Conservation (phyloP, 495 filamentous ascomycete genomes). For the Neurospora africana region DNA sequence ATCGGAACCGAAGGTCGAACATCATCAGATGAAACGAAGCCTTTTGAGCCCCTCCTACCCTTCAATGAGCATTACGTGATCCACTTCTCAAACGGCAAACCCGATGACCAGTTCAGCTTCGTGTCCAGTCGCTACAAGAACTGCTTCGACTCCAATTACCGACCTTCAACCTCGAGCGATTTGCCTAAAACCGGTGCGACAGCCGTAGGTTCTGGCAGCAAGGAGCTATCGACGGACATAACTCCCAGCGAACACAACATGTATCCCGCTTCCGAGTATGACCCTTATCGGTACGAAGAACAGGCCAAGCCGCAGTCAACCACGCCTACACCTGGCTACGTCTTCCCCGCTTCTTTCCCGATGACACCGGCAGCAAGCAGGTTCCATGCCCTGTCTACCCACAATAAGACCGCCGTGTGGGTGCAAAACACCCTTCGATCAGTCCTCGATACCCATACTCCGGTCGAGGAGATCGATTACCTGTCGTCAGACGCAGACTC, state of each 20-base stretch:
- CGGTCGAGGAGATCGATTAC: constrained; percentile 24
- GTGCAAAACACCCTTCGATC: constrained; percentile 34
- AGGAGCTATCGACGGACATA: neutral
- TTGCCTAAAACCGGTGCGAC: neutral
- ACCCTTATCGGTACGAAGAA: neutral
- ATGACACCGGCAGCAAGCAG: constrained; percentile 9
- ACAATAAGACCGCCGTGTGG: constrained; percentile 27
- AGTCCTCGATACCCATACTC: constrained; percentile 27
- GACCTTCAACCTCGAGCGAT: neutral
- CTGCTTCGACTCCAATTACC: neutral
- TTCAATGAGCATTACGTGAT: constrained; percentile 35
- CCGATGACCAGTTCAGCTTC: constrained; percentile 17
- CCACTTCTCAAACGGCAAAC: constrained; percentile 23
- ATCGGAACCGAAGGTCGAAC: neutral
- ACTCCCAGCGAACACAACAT: neutral
- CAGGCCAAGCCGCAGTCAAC: neutral
- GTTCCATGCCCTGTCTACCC: constrained; percentile 27
- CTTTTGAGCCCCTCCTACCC: constrained; percentile 26
- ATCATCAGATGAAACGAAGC: neutral
- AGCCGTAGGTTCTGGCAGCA: neutral
- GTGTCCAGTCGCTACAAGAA: constrained; percentile 12
- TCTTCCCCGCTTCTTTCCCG: constrained; percentile 1
- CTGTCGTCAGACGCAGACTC: constrained; percentile 26
- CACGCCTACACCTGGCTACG: neutral
- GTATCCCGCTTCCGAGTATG: neutral